Evolutionary conservation across 2,329 filamentous ascomycete genomes (phyloP), one percentile per base, ranked within the genome.

Genomic region (Plenodomus tracheiphilus): DNA sequence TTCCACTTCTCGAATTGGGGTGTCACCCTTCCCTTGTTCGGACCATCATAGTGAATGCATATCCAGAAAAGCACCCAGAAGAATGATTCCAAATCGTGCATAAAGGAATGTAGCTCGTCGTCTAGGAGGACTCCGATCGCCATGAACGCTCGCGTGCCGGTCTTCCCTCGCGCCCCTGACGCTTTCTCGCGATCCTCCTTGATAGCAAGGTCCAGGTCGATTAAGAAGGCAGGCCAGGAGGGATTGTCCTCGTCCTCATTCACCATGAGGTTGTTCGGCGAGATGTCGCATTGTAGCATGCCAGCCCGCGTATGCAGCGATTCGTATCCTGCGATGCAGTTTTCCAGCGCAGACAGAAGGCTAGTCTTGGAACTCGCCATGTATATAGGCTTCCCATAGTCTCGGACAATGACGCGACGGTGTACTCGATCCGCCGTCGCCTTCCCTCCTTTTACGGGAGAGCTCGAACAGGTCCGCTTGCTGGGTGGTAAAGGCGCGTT

Each of bases 21-120:
- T n/a, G n/a, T n/a, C n/a, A n/a, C n/a, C 25, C 22, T 43, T 10
- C 40, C 63, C 47, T 20, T 53, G 47, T 16, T 21, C 36, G 59
- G 22, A 5, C 22, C 22, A 10, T 25, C 22, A 10, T 25, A 25
- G 10, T 25, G 22, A 5, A 10, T 25, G 22, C 78, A 70, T 41
- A 76, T 69, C 75, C 69, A 78, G 51, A 79, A 75, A 0, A 78
- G 44, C 1, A 78, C 72, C 75, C 65, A 79, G 58, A 77, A 79
- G 51, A 79, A 78, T 3, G 73, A 80, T 58, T 79, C 74, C 15
- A 78, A 68, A 53, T 79, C 72, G 54, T 79, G 72, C 65, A 77
- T 77, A 25, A 76, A 77, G 4, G 65, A 75, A 54, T 79, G 70
- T 35, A 72, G 49, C 54, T 78, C 71, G 6, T 65, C 25, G 22